Percentiles rank a stretch among this genome's conserved stretches.
Evolutionary conservation across 495 filamentous ascomycete species (phyloP).

Genomic region (Amphirosellinia nigrospora): DNA sequence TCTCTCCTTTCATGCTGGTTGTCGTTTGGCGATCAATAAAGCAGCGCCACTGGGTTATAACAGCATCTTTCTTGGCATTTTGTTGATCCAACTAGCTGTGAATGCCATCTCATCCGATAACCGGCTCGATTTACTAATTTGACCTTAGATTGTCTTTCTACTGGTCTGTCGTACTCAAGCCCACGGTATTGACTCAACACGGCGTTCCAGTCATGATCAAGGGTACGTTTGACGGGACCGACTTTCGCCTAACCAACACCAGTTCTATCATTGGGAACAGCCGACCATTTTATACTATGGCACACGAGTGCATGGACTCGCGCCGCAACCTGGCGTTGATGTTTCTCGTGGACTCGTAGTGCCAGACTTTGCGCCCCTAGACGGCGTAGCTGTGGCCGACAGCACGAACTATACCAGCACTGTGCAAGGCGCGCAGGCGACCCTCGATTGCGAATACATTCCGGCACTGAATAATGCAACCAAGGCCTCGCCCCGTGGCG

Average conservation of each 20-base stretch:
- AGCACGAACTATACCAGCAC: conserved; percentile 10
- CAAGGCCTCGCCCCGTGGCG: conserved; percentile 11
- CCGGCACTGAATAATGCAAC: conserved; percentile 19
- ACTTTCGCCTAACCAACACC: conserved; percentile 17
- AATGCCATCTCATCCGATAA: neutral
- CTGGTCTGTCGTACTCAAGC: conserved; percentile 25
- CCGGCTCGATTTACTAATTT: neutral
- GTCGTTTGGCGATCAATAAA: conserved; percentile 21
- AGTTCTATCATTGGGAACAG: conserved; percentile 7
- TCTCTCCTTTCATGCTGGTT: conserved; percentile 18
- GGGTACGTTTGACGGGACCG: conserved; percentile 9
- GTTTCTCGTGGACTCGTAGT: conserved; percentile 19
- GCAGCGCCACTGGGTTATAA: conserved; percentile 23
- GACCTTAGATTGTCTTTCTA: conserved; percentile 26
- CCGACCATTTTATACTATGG: conserved; percentile 26
- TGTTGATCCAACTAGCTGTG: conserved; percentile 25
- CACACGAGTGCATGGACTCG: conserved; percentile 19
- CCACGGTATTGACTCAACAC: conserved; percentile 11
- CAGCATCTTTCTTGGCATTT: conserved; percentile 12
- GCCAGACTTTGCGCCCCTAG: conserved; percentile 23
- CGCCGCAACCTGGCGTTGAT: conserved; percentile 20
- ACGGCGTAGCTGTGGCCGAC: neutral
- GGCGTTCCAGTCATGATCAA: neutral
- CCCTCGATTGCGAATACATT: conserved; percentile 24
- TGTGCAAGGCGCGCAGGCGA: conserved; percentile 16